Evolutionary conservation across 2,329 filamentous ascomycete genomes (phyloP), one percentile per base, ranked within the genome.

Genomic region (Hymenoscyphus infarciens): DNA sequence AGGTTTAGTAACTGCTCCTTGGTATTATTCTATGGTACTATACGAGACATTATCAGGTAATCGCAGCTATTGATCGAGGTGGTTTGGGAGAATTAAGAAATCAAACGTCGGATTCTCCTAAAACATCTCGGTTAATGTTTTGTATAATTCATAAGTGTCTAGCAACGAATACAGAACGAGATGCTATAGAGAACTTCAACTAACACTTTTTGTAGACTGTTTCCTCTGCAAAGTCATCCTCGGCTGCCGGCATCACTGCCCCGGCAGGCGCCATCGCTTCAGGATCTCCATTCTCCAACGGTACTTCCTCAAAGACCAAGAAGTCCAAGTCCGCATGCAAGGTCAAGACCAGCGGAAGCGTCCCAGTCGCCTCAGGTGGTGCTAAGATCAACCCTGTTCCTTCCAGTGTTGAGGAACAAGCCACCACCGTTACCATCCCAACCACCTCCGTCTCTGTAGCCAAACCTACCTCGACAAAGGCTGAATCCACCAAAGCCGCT

Each of bases 301-400:
- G 57, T 49, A 68, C 66, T 29, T 16, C 35, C n/a, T 42, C 58
- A 42, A 57, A 22, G 54, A 59, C 64, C 61, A 64, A 61, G 27
- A 66, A 61, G 38, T 54, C 45, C 25, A 66, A 65, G 60, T 67
- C 65, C 22, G 63, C 64, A 11, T 67, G 67, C 61, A 67, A 69
- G 56, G 49, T 61, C 33, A 64, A 65, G 57, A 57, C 64, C 54
- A 55, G 19, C 3, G 45, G 31, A 25, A 38, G 19, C 25, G 55
- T 33, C 13, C 38, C 58, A 16, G 15, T 27, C 7, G n/a, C 31
- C 39, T 42, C 57, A 16, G 13, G 35, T 16, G 25, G 35, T 16
- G 25, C 39, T 49, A 29, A 52, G n/a, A 27, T 38, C 16, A 35
- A 19, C 16, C 16, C 27, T n/a, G 16, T 39, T 38, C 31, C 56